A percentile compares a stretch with the other conserved stretches of the same genome.
phyloP scores from a whole-genome alignment of 768 basidiomycete species.

The Fibroporia radiculosa region DNA sequence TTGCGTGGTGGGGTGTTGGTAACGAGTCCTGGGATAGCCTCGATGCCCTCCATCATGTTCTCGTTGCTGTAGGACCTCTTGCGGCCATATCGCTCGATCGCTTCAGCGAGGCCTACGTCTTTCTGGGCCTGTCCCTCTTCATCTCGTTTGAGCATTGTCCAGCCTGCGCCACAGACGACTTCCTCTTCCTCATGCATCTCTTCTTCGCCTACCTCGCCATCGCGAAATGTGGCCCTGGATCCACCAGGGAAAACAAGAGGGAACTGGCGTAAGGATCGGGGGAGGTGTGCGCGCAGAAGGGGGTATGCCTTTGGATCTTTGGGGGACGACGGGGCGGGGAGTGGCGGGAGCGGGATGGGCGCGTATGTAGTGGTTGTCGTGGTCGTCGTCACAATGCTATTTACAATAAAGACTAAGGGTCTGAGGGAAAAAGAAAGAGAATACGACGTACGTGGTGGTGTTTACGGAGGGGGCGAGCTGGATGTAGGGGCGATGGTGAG shows the following conservation, averaged over 20 bases:
- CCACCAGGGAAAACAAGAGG: constrained; percentile 78
- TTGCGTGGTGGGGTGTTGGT: constrained; percentile 57
- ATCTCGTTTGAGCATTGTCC: constrained; percentile 69
- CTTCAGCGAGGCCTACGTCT: constrained; percentile 64
- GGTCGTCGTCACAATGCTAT: constrained; percentile 84
- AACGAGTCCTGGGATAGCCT: constrained; percentile 42
- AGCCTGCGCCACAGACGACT: constrained; percentile 56
- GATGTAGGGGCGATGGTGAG: constrained; percentile 56
- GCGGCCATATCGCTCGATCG: constrained; percentile 72
- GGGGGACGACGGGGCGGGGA: constrained; percentile 64
- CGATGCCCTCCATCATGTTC: constrained; percentile 70
- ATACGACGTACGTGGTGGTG: constrained; percentile 64
- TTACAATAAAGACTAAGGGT: constrained; percentile 3
- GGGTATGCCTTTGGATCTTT: constrained; percentile 79
- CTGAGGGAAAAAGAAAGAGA: not conserved
- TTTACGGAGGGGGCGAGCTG: constrained; percentile 76
- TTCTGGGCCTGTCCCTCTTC: constrained; percentile 41
- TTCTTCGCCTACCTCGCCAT: constrained; percentile 54
- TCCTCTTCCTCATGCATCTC: constrained; percentile 71
- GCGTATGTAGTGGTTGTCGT: constrained; percentile 87
- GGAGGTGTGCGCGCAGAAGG: constrained; percentile 66
- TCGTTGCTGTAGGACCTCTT: constrained; percentile 49
- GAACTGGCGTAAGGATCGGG: constrained; percentile 63
- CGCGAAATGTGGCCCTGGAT: constrained; percentile 70
- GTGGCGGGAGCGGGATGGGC: constrained; percentile 72